Conservation (phyloP, 140 eudicot species). For the Cichorium intybus region DNA sequence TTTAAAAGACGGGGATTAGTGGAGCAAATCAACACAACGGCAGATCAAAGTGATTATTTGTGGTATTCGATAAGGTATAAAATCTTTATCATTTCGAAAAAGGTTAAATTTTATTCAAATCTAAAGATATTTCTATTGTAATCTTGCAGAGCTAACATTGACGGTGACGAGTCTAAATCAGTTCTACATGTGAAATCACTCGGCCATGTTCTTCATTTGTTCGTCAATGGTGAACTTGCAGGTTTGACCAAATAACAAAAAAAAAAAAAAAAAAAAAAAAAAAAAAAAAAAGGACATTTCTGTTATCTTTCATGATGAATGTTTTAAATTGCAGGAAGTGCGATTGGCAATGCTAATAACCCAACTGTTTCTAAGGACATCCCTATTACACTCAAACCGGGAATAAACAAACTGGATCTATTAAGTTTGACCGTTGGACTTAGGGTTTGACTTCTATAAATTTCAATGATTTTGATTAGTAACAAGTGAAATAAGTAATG, state of each 20-base stretch:
- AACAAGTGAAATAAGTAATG: background rate
- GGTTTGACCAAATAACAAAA: constrained; percentile 38
- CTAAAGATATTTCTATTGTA: background rate
- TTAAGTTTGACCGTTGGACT: constrained; percentile 95
- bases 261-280: background rate
- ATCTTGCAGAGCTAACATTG: constrained; percentile 46
- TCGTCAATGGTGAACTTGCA: constrained; percentile 72
- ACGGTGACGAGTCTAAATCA: constrained; percentile 68
- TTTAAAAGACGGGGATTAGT: constrained; percentile 53
- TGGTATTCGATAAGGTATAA: constrained; percentile 92
- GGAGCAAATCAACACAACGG: constrained; percentile 95
- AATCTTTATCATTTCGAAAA: background rate
- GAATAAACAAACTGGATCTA: constrained; percentile 70
- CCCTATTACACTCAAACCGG: constrained; percentile 52
- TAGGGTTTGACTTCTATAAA: constrained; percentile 51
- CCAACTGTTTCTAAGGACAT: constrained; percentile 44
- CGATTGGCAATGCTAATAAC: constrained; percentile 37
- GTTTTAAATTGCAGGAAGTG: constrained; percentile 47
- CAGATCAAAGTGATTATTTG: constrained; percentile 86
- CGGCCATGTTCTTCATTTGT: constrained; percentile 84
- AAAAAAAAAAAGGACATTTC: background rate
- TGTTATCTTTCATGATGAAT: background rate
- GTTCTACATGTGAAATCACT: constrained; percentile 75
- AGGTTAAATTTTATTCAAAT: background rate
- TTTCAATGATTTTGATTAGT: background rate